Evolutionary conservation across 2,329 filamentous ascomycete species (phyloP).

Genomic region (Colletotrichum karsti): DNA sequence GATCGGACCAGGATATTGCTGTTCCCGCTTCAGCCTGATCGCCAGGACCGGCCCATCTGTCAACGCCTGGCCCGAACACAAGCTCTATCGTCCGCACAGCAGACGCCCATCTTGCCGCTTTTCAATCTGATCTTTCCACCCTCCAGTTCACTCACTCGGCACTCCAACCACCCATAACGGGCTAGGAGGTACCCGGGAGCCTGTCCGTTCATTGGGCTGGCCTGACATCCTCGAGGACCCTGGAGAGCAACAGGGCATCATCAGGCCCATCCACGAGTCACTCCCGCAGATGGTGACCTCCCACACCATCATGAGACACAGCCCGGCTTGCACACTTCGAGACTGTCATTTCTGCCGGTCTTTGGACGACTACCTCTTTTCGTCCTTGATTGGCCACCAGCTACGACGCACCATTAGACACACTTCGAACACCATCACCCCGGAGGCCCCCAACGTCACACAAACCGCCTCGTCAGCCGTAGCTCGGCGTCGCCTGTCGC

Average conservation of each 20-base stretch:
- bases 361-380: background rate
- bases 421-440: background rate
- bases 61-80: constrained; percentile 3
- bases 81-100: background rate
- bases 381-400: background rate
- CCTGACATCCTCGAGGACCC: constrained; percentile 5
- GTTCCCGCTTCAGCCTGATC: constrained; percentile 19
- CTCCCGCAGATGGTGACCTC: constrained; percentile 3
- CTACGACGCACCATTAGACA: background rate
- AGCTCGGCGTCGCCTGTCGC: background rate
- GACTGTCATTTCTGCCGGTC: background rate
- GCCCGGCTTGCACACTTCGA: background rate
- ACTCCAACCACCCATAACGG: background rate
- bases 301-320: constrained; percentile 22
- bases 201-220: constrained; percentile 7
- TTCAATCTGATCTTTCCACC: background rate
- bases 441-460: background rate
- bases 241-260: constrained; percentile 16
- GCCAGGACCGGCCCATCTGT: constrained; percentile 13
- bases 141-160: background rate
- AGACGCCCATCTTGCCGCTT: background rate
- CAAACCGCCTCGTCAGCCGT: background rate
- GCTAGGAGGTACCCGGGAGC: background rate
- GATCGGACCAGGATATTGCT: constrained; percentile 9
- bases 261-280: constrained; percentile 9